phyloP scores from a whole-genome alignment of 768 basidiomycete species.

The Suillus ampliporus region DNA sequence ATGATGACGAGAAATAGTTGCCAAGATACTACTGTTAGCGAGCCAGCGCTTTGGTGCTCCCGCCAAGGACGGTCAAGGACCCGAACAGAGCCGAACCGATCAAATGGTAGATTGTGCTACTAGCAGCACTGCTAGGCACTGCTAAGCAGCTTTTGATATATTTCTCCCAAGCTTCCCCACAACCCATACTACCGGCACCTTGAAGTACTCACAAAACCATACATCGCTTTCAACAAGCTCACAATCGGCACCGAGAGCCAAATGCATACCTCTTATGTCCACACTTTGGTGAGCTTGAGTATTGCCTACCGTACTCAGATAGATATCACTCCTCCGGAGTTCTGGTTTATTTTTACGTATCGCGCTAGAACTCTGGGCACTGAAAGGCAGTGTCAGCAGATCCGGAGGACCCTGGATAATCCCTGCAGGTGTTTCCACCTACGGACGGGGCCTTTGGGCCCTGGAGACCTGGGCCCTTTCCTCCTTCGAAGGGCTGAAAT shows the following conservation, averaged over 20 bases:
- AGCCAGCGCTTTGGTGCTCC: not conserved
- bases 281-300: not conserved
- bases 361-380: not conserved
- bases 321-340: not conserved
- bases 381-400: not conserved
- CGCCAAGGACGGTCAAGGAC: not conserved
- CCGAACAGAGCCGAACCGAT: not conserved
- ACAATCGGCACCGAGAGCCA: slow-evolving; percentile 8
- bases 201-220: not conserved
- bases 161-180: not conserved
- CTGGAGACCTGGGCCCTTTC: not conserved
- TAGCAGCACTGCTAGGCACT: too few species aligned
- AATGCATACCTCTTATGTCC: not conserved
- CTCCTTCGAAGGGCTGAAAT: not conserved
- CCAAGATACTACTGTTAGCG: not conserved
- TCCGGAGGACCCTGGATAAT: not conserved
- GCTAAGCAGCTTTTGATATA: not conserved
- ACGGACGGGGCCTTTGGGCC: not conserved
- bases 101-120: not conserved
- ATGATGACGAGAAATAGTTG: not conserved
- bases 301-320: slow-evolving; percentile 3
- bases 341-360: slow-evolving; percentile 2
- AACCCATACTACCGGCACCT: not conserved
- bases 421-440: not conserved
- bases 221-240: not conserved